Conservation (phyloP, 2,329 filamentous ascomycete genomes). For the Neonectria neomacrospora region DNA sequence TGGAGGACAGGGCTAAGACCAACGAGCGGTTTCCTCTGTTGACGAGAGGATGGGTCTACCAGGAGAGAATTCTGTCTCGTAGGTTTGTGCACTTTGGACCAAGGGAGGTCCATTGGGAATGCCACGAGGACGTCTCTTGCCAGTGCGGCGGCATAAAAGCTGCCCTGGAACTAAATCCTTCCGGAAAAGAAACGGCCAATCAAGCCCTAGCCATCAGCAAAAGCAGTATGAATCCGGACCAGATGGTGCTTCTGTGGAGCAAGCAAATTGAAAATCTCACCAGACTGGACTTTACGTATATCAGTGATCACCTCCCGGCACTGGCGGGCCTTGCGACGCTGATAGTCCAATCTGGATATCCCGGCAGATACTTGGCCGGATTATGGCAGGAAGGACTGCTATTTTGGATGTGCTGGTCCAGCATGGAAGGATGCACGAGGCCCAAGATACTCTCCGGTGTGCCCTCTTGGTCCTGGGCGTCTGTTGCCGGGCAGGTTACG, state of each 20-base stretch:
- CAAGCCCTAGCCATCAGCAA: constrained; percentile 12
- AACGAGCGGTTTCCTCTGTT: constrained; percentile 10
- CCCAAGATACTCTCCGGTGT: neutral
- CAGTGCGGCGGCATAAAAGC: constrained; percentile 19
- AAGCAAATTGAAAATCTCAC: constrained; percentile 11
- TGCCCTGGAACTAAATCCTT: constrained; percentile 9
- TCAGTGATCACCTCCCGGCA: constrained; percentile 13
- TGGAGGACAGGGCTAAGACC: constrained; percentile 8
- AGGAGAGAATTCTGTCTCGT: constrained; percentile 8
- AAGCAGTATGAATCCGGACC: neutral
- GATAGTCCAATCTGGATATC: constrained; percentile 7
- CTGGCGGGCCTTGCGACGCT: constrained; percentile 8
- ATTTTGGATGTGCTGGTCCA: constrained; percentile 15
- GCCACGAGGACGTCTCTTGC: constrained; percentile 9
- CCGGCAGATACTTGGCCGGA: constrained; percentile 10
- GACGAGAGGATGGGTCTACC: constrained; percentile 21
- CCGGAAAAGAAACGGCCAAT: constrained; percentile 5
- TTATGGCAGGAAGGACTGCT: constrained; percentile 9
- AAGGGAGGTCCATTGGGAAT: constrained; percentile 15
- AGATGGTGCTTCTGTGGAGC: constrained; percentile 11
- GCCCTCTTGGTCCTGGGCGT: constrained; percentile 18
- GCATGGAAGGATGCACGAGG: neutral
- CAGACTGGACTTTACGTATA: constrained; percentile 4
- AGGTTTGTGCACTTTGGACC: constrained; percentile 20
- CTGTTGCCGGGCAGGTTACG: neutral